Base-by-base conservation (phyloP, 805 yeast genomes). In the Jamesozyma jinghongensis region DNA sequence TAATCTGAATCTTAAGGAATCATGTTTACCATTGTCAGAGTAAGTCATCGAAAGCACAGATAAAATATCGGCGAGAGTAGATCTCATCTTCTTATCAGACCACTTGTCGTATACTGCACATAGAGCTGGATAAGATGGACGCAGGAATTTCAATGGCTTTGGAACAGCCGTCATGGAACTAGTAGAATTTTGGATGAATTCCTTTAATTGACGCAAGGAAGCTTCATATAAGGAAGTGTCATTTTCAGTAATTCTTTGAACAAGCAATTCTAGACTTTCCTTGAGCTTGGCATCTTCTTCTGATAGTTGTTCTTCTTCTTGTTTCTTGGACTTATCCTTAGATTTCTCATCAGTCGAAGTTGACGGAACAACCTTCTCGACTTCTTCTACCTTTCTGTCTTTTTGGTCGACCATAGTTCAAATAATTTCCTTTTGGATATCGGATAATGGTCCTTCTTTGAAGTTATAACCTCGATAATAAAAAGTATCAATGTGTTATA, bases 121-220 rank as follows among this genome's bases (percentile, higher is more conserved):
- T 54, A 92, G 69, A n/a, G 70, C 54, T 17, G 81, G 79, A 59
- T 81, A 92, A 56, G 79, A 85, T 6, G 97, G 95, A 56, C 95
- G 78, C 49, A 92, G 72, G 60, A 92, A 92, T 68, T 92, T 94
- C 66, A 92, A 75, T 4, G 99, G 99, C 64, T 92, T 92, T 30
- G 99, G 99, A 38, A 92, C 98, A 3, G 99, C 99, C 2, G 98
- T 92, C 97, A 92, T 92, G 7, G 97, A 88, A 30, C 96, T 85
- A 3, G 99, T 92, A 11, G 97, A 84, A 41, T 92, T 94, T 50
- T 85, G 77, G 54, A 92, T 88, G 53, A 77, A 77, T 37, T 71
- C 74, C 57, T 86, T 87, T 61, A 92, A 73, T 39, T 79, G 70
- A 32, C 71, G 70, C 51, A 92, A 70, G n/a, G 86, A 73, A 11